Evolutionary conservation across 2,329 filamentous ascomycete species (phyloP), one percentile per base, ranked within the genome.

Genomic region (Pezicula carpinea): DNA sequence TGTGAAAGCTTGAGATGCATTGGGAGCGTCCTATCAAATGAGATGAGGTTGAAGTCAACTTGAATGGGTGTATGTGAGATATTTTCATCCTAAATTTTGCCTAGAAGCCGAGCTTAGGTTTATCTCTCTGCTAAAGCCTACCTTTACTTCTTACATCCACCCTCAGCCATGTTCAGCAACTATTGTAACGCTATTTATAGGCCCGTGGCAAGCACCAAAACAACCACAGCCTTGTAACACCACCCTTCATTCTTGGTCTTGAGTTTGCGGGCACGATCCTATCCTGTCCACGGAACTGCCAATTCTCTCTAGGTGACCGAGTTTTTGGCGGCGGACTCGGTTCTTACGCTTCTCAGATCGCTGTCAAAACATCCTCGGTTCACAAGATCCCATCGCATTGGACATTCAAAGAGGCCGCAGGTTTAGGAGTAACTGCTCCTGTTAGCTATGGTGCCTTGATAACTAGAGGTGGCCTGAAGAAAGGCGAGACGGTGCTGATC

Each of bases 151-250:
- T 43, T 18, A 18, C n/a, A 14, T 44, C 17, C 21, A 42, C 39
- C 42, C 17, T n/a, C 41, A 48, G 19, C 14, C 31, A 39, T 47
- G 33, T 34, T 41, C 32, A 23, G 10, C 49, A 17, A 15, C 7
- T 14, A 19, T 31, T 36, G 34, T 50, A 40, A 48, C 19, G 46
- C 31, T 26, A 34, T 4, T 17, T 29, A 26, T 39, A 70, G 67
- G 75, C 74, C 2, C 69, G 70, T 56, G 79, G 79, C 6, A 71
- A 74, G 52, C 79, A 83, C 55, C 79, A 83, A 56, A 83, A 82
- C 59, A 82, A 81, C 58, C 68, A 66, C 23, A 69, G 69, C n/a
- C 71, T 78, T 45, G 70, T 79, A 26, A 39, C 66, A 26, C 79
- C 78, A 1, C 79, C 79, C 0, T 83, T 83, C 62, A 72, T 70